Percentiles rank a stretch among this genome's conserved stretches.
Conservation (phyloP, 2,329 filamentous ascomycete genomes). For the Pestalotiopsis fici region DNA sequence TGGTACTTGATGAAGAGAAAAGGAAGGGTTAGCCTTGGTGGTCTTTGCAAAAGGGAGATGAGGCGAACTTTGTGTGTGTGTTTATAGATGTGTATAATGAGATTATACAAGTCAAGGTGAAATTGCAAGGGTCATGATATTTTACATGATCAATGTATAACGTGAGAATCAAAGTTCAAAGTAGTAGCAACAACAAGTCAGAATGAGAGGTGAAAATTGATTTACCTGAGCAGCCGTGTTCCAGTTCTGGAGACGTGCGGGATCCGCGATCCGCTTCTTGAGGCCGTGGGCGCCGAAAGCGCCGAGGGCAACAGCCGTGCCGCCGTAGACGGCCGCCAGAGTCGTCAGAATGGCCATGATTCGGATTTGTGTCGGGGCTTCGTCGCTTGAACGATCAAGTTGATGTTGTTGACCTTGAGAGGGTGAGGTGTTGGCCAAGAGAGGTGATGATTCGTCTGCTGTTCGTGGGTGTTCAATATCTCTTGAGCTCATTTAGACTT, state of each 20-base stretch:
- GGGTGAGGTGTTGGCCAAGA: background rate
- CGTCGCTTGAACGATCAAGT: background rate
- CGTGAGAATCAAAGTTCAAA: background rate
- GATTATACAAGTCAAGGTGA: no score
- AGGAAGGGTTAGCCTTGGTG: background rate
- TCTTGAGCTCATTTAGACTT: background rate
- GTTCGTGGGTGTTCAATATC: background rate
- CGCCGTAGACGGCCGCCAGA: constrained; percentile 63
- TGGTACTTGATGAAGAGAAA: constrained; percentile 26
- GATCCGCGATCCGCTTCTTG: constrained; percentile 61
- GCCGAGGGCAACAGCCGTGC: constrained; percentile 60
- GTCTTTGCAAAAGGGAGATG: no score
- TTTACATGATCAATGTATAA: no score
- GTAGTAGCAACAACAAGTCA: background rate
- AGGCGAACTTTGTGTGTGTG: no score
- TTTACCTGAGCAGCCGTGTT: constrained; percentile 58
- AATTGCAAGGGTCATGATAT: no score
- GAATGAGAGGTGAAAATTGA: background rate
- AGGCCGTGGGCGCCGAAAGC: constrained; percentile 71
- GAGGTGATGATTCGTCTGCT: background rate
- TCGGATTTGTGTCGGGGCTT: background rate
- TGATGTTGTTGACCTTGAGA: background rate
- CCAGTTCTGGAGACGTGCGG: constrained; percentile 60
- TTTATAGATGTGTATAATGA: no score
- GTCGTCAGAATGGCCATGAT: constrained; percentile 51